A percentile compares a stretch with the other conserved stretches of the same genome.
Conservation (phyloP, 441 rosid genomes). For the Croton setiger region DNA sequence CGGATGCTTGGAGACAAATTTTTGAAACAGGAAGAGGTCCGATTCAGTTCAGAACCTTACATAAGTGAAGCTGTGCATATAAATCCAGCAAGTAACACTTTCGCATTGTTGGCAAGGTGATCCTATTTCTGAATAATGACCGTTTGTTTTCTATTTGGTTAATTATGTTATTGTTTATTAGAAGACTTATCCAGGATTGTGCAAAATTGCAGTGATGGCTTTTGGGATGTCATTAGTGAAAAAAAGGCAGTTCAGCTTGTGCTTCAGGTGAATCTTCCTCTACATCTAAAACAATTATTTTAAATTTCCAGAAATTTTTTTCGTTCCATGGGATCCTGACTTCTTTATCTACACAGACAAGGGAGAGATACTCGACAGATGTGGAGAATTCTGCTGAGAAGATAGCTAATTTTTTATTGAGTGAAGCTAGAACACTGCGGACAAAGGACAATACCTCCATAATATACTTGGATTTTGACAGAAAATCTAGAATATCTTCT, state of each 20-base stretch:
- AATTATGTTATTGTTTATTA: neutral
- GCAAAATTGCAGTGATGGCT: conserved; percentile 68
- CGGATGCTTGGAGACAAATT: conserved; percentile 98
- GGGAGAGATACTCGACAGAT: conserved; percentile 39
- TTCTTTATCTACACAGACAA: conserved; percentile 39
- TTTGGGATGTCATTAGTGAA: conserved; percentile 84
- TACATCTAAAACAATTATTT: neutral
- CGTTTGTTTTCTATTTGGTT: neutral
- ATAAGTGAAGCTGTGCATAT: conserved; percentile 70
- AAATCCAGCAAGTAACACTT: conserved; percentile 47
- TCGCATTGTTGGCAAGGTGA: conserved; percentile 89
- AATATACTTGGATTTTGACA: conserved; percentile 75
- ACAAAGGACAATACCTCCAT: conserved; percentile 96
- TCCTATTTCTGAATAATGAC: neutral
- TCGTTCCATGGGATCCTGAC: neutral
- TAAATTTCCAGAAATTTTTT: neutral
- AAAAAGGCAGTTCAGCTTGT: conserved; percentile 77
- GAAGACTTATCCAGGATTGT: conserved; percentile 16
- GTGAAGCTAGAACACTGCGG: conserved; percentile 79
- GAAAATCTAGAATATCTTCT: conserved; percentile 31
- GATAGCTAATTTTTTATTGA: conserved; percentile 69
- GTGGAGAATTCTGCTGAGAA: conserved; percentile 58
- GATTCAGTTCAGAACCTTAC: conserved; percentile 86
- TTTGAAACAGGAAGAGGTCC: conserved; percentile 81
- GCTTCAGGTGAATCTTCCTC: conserved; percentile 48